These are phyloP conservation scores for Juglanconis oblonga DNA, from an alignment of 2,329 filamentous ascomycete genomes.

Conservation along the genomic window DNA sequence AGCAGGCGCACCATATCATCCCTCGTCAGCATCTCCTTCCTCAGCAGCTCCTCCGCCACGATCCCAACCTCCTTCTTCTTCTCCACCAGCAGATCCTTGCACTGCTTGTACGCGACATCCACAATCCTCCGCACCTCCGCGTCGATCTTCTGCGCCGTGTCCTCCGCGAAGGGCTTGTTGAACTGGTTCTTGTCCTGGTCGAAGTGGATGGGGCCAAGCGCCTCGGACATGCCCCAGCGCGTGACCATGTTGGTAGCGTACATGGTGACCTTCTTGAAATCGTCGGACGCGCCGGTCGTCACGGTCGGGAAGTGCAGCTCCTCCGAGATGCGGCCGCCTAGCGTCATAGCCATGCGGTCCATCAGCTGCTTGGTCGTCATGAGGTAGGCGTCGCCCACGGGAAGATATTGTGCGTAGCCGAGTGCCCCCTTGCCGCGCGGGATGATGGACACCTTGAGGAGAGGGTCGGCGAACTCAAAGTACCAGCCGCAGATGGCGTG, in stretches of 20 bases:
- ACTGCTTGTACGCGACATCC: constrained; percentile 88
- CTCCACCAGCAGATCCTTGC: constrained; percentile 74
- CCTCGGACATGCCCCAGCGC: constrained; percentile 97
- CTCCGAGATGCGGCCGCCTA: constrained; percentile 91
- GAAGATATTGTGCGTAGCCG: constrained; percentile 97
- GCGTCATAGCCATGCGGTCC: constrained; percentile 99
- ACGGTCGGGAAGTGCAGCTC: constrained; percentile 97
- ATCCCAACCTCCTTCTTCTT: constrained; percentile 88
- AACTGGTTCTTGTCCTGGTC: constrained; percentile 78
- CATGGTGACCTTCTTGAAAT: constrained; percentile 96
- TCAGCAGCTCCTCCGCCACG: constrained; percentile 87
- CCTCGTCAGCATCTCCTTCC: constrained; percentile 84
- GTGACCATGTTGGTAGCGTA: constrained; percentile 98
- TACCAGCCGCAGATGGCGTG: constrained; percentile 99
- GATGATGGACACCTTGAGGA: constrained; percentile 98
- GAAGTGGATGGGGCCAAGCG: constrained; percentile 90
- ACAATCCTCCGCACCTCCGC: constrained; percentile 87
- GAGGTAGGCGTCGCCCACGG: constrained; percentile 84
- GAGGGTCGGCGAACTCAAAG: constrained; percentile 91
- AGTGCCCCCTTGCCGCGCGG: constrained; percentile 90
- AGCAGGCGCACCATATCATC: constrained; percentile 91
- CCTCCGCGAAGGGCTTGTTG: constrained; percentile 93
- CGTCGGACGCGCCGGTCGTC: constrained; percentile 89
- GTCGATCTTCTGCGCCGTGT: constrained; percentile 90
- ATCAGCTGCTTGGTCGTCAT: constrained; percentile 96